These are phyloP conservation scores for Myxozyma udenii DNA, from an alignment of 805 yeast species.

Conservation along the genomic window DNA sequence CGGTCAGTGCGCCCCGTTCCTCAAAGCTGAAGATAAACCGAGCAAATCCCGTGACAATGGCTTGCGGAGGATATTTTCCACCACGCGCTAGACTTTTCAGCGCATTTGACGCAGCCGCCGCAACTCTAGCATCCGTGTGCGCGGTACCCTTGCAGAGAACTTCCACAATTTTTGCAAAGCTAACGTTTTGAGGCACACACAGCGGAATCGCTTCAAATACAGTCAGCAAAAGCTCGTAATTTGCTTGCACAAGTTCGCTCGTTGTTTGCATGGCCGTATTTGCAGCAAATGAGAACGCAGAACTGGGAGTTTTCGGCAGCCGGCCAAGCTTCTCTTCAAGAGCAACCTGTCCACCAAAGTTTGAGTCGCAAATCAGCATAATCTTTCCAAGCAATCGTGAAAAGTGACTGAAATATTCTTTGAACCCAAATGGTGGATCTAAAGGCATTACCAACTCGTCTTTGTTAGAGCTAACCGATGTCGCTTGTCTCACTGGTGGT, in stretches of 20 bases:
- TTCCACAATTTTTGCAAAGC: conserved; percentile 67
- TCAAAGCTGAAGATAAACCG: conserved; percentile 75
- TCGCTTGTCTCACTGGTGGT: conserved; percentile 8
- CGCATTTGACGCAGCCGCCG: conserved; percentile 61
- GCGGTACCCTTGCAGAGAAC: conserved; percentile 71
- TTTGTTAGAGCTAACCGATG: conserved; percentile 2
- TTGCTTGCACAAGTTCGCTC: conserved; percentile 35
- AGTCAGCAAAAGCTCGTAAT: conserved; percentile 63
- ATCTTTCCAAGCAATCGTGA: conserved; percentile 55
- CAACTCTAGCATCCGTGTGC: conserved; percentile 61
- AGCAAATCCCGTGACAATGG: conserved; percentile 69
- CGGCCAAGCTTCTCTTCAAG: conserved; percentile 38
- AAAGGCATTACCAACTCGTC: neutral
- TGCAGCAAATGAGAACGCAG: conserved; percentile 12
- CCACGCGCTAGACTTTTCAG: conserved; percentile 71
- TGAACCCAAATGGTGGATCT: conserved; percentile 16
- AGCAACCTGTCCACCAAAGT: conserved; percentile 49
- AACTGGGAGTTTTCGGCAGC: conserved; percentile 21
- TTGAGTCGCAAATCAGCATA: conserved; percentile 58
- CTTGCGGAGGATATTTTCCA: conserved; percentile 38
- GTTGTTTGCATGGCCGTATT: neutral
- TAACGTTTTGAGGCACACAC: conserved; percentile 52
- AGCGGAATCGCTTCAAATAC: conserved; percentile 73
- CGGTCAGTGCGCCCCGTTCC: conserved; percentile 43
- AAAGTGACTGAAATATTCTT: conserved; percentile 64